Conservation (phyloP, 306 rosid species). For the Cyamopsis tetragonoloba region DNA sequence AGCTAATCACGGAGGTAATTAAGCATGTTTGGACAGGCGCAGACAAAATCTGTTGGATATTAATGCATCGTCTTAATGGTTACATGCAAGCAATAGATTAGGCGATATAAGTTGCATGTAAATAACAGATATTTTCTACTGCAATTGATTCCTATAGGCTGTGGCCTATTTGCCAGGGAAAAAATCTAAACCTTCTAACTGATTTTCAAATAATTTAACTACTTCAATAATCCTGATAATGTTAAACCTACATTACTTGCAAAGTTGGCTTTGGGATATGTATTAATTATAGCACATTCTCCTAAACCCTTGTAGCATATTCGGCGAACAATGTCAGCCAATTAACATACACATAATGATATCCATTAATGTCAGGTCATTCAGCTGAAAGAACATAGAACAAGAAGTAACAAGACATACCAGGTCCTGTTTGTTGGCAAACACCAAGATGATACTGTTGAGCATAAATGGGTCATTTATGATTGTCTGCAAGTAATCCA, state of each 20-base stretch:
- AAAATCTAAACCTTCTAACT: not conserved
- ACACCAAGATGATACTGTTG: conserved; percentile 91
- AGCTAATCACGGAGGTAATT: not conserved
- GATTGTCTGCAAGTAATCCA: conserved; percentile 70
- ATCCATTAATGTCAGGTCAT: not conserved
- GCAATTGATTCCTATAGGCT: not conserved
- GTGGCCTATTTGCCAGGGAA: not conserved
- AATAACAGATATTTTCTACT: not conserved
- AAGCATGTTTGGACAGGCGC: not conserved
- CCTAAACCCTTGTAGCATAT: not conserved
- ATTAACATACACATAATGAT: conserved; percentile 6
- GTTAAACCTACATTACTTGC: not conserved
- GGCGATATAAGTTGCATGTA: not conserved
- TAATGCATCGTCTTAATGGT: not conserved
- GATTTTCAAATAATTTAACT: not conserved
- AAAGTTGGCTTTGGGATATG: not conserved
- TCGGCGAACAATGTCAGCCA: conserved; percentile 16
- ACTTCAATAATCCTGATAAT: not conserved
- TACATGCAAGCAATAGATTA: not conserved
- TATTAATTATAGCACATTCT: not conserved
- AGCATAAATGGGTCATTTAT: conserved; percentile 98
- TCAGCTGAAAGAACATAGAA: not conserved
- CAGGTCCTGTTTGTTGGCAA: conserved; percentile 98
- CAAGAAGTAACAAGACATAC: conserved; percentile 48
- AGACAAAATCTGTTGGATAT: not conserved